Evolutionary conservation across 2,329 filamentous ascomycete genomes (phyloP).

Genomic region (Aspergillus hiratsukae): DNA sequence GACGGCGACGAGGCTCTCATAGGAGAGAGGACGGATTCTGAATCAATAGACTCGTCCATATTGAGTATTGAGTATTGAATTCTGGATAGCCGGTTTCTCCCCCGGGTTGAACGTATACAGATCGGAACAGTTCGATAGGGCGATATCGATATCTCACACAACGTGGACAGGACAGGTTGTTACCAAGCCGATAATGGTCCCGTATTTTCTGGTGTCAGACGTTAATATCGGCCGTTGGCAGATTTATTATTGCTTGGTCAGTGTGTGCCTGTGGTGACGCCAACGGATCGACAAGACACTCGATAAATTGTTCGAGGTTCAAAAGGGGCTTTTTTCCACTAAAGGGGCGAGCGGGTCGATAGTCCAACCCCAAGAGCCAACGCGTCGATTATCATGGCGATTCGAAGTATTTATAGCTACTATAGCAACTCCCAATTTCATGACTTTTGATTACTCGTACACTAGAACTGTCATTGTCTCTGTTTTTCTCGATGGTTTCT

Average conservation of each 20-base stretch:
- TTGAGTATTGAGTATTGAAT: neutral
- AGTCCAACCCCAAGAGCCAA: constrained; percentile 5
- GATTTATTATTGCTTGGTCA: neutral
- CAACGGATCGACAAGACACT: constrained; percentile 16
- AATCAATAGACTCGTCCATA: constrained; percentile 27
- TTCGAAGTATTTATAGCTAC: constrained; percentile 3
- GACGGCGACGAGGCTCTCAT: constrained; percentile 36
- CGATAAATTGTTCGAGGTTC: constrained; percentile 15
- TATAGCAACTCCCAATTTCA: neutral
- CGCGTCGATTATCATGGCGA: constrained; percentile 1
- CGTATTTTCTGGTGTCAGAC: constrained; percentile 5
- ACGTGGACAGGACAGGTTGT: constrained; percentile 17
- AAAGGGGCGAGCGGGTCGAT: constrained; percentile 25
- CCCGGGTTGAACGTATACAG: neutral
- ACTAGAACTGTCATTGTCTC: neutral
- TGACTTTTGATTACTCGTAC: neutral
- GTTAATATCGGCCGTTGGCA: constrained; percentile 11
- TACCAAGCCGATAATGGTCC: constrained; percentile 7
- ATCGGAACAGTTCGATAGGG: neutral
- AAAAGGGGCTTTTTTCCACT: constrained; percentile 22
- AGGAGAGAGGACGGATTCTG: constrained; percentile 18
- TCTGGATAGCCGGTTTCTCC: neutral
- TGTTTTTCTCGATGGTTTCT: neutral
- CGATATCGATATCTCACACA: constrained; percentile 3
- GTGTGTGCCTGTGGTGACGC: constrained; percentile 10